Evolutionary conservation across 2,329 filamentous ascomycete genomes (phyloP), one percentile per base, ranked within the genome.

Genomic region (Alternaria sp.): DNA sequence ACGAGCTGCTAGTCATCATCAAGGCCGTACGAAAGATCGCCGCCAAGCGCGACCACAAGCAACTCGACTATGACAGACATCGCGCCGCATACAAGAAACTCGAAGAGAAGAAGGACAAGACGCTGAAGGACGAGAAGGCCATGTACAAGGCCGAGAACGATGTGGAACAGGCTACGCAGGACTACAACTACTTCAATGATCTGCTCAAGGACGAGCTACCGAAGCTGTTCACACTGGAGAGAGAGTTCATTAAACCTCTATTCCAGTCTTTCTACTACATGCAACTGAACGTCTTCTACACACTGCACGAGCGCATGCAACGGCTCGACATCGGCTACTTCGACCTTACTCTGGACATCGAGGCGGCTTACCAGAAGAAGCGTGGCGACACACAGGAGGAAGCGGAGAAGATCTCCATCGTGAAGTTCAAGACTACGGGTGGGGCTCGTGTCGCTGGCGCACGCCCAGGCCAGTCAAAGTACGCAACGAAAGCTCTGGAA

Each of bases 181-280:
- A 99, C 74, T 99, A 91, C 84, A 95, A 98, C 80, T 96, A 97
- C 83, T 98, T 96, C 86, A 99, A 99, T 83, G 93, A 97, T 75
- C 85, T 99, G 55, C 87, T 99, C 65, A 99, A 99, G 83, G 93
- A 96, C 17, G 96, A 99, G 82, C 85, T 99, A 67, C 96, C 96
- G 26, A 93, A 93, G 80, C 87, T 99, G 11, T 99, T 99, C 81
- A 81, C 84, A 8, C 88, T 99, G 17, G 96, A 99, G 81, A 88
- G 90, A 67, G 91, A 98, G 80, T 98, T 99, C 80, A 99, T 99
- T 80, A 90, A 93, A 71, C 96, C 96, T 3, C 88, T 99, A 8
- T 99, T 99, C 86, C 96, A 98, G 80, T 97, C 93, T 10, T 99
- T 99, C 84, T 99, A 99, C 83, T 99, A 98, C 85, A 99, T 99